A percentile compares a stretch with the other conserved stretches of the same genome.
phyloP scores from a whole-genome alignment of 306 rosid genomes.

The Sesbania bispinosa region DNA sequence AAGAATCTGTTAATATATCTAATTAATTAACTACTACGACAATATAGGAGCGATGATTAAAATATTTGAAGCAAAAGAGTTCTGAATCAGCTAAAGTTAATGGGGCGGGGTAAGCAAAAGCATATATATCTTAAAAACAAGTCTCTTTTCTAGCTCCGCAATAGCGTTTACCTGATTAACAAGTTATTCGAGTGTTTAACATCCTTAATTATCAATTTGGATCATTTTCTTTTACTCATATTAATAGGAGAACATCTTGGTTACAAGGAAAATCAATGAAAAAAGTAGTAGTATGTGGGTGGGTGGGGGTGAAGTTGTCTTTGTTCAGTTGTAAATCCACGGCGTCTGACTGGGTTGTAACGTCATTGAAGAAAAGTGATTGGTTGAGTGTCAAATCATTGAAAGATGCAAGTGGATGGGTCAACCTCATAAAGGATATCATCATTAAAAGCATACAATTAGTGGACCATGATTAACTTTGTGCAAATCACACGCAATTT shows the following conservation, averaged over 20 bases:
- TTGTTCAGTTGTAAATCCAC: conserved; percentile 14
- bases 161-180: background rate
- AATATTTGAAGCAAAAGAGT: background rate
- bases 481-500: too few relatives aligned
- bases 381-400: conserved; percentile 32
- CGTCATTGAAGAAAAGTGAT: conserved; percentile 27
- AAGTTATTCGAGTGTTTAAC: background rate
- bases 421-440: conserved; percentile 33
- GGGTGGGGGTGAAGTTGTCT: background rate
- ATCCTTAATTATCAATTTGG: background rate
- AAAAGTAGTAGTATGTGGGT: background rate
- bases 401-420: conserved; percentile 18
- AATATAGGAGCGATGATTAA: too few relatives aligned
- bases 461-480: conserved; percentile 21
- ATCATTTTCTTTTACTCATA: background rate
- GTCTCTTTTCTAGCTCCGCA: background rate
- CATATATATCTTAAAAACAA: background rate
- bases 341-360: conserved; percentile 34
- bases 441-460: conserved; percentile 15
- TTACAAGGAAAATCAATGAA: background rate
- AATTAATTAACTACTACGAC: too few relatives aligned
- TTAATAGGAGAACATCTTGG: background rate
- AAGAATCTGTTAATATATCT: too few relatives aligned
- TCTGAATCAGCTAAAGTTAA: background rate
- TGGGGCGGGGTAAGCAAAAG: background rate